phyloP scores from a whole-genome alignment of 148 eudicot genomes.

The Limonium bicolor region DNA sequence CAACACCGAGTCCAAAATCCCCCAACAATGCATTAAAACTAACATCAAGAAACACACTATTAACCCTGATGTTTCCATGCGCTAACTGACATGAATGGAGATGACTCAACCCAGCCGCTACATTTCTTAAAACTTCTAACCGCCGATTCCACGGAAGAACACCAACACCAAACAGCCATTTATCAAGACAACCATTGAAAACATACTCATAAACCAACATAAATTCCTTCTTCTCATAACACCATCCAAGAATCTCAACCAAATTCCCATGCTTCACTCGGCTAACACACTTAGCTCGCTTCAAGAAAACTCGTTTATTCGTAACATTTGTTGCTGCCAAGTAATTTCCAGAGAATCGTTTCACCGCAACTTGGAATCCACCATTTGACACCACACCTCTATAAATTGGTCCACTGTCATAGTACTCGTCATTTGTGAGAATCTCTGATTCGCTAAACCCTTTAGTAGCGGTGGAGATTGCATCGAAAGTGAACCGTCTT shows the following conservation, averaged over 20 bases:
- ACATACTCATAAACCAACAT: constrained; percentile 60
- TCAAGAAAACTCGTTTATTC: constrained; percentile 25
- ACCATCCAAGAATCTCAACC: constrained; percentile 72
- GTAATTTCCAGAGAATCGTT: constrained; percentile 35
- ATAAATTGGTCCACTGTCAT: constrained; percentile 32
- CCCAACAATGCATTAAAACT: constrained; percentile 58
- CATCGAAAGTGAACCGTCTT: constrained; percentile 34
- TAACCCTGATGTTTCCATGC: constrained; percentile 54
- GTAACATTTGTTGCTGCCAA: constrained; percentile 18
- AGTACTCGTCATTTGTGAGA: constrained; percentile 23
- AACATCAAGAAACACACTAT: constrained; percentile 55
- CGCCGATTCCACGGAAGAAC: constrained; percentile 66
- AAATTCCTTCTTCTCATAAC: constrained; percentile 32
- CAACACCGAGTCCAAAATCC: constrained; percentile 42
- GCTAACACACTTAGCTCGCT: constrained; percentile 33
- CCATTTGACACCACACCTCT: constrained; percentile 45
- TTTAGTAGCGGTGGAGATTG: constrained; percentile 39
- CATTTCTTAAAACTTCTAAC: constrained; percentile 48
- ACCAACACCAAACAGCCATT: constrained; percentile 72
- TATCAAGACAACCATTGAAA: constrained; percentile 55
- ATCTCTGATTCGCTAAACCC: constrained; percentile 46
- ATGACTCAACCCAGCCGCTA: constrained; percentile 42
- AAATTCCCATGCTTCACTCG: constrained; percentile 52
- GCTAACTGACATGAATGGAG: constrained; percentile 52
- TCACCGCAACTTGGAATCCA: constrained; percentile 42